Base-by-base conservation (phyloP, 352 stramenopile genomes). In the Phytophthora kernoviae region DNA sequence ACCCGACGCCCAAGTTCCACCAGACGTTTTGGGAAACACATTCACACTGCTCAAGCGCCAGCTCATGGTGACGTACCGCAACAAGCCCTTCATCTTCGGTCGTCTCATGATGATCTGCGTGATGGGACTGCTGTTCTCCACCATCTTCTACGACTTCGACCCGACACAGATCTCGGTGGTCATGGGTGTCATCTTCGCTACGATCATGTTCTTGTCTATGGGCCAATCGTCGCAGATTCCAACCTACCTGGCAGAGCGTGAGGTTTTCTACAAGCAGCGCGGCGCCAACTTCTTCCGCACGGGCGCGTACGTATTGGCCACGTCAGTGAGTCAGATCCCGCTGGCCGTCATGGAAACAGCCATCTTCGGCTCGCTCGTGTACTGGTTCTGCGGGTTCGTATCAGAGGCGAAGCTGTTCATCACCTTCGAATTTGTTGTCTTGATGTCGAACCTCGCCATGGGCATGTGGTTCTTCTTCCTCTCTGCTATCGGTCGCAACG, bases 351-450 rank as follows among this genome's bases (percentile, higher is more conserved):
- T 80, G n/a, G 86, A 95, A 67, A 78, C 78, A 1, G 41, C 91
- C 15, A 56, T 92, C 15, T 96, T 93, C 71, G 87, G 84, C 18
- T 84, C 71, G 12, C 55, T 96, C 32, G 49, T 95, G 3, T 96
- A 96, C 54, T 96, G 81, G 73, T 81, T 95, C 60, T 77, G 89
- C 48, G 88, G 88, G 5, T 81, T 94, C 34, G 68, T 55, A 4
- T 7, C 63, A 0, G 33, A 73, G 15, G 62, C 39, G 1, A 44
- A 47, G 11, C 34, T 48, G 2, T 89, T 81, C 48, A 21, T 80
- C 4, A 48, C 72, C 17, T 88, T 85, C 55, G 20, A 77, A 15
- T 2, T 74, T 17, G 62, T 77, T 33, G 50, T 86, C 9, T 54
- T 85, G 30, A 21, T 85, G 30, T 60, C 58, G 40, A 79, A 86